These are phyloP conservation scores for Suillus subluteus DNA, from an alignment of 768 basidiomycete species.

Conservation along the genomic window DNA sequence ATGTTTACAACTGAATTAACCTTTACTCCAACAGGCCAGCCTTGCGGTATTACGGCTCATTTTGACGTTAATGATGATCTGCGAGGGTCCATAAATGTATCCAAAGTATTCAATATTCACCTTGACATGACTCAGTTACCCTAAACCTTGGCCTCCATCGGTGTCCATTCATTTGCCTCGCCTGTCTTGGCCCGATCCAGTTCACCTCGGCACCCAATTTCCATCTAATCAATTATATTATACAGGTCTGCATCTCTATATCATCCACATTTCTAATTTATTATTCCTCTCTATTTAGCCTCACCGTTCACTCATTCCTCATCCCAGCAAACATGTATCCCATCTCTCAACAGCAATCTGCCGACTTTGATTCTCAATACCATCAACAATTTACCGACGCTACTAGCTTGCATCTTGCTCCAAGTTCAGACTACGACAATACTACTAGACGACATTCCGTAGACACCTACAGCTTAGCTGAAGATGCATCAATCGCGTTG, in stretches of 20 bases:
- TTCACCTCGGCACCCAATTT: not conserved
- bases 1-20: not conserved
- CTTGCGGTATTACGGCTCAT: not conserved
- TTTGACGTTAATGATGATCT: not conserved
- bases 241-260: not conserved
- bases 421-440: not conserved
- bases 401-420: not conserved
- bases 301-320: too few species aligned
- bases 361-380: slow-evolving; percentile 5
- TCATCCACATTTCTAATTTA: not conserved
- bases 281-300: not conserved
- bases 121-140: not conserved
- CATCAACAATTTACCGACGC: not conserved
- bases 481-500: slow-evolving; percentile 12
- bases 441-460: not conserved
- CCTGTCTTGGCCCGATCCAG: not conserved
- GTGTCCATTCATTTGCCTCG: not conserved
- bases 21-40: not conserved
- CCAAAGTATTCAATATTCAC: too few species aligned
- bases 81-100: not conserved
- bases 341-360: slow-evolving; percentile 1
- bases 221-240: slow-evolving; percentile 1
- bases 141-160: not conserved
- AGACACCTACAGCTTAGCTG: not conserved
- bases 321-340: slow-evolving; percentile 9